phyloP scores from a whole-genome alignment of 768 basidiomycete species.

The Lactifluus volemus region DNA sequence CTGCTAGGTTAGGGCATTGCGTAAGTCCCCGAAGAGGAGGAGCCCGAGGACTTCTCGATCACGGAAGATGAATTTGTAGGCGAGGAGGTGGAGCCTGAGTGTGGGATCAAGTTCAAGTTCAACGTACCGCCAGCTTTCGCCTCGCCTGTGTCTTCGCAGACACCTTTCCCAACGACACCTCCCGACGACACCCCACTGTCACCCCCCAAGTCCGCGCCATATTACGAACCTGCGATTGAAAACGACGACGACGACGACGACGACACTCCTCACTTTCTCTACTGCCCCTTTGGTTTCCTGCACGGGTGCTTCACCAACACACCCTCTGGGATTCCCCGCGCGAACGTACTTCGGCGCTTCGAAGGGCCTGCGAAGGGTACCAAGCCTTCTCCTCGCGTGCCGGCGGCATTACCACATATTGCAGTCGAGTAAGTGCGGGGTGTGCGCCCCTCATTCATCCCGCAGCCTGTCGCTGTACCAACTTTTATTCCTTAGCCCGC shows the following conservation, averaged over 20 bases:
- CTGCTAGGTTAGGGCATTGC: conserved; percentile 27
- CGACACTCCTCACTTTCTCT: conserved; percentile 20
- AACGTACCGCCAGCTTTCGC: conserved; percentile 42
- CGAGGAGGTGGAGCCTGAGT: conserved; percentile 44
- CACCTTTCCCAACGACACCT: conserved; percentile 15
- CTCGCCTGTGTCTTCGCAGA: conserved; percentile 19
- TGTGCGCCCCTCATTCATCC: conserved; percentile 47
- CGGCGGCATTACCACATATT: conserved; percentile 30
- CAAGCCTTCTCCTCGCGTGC: conserved; percentile 20
- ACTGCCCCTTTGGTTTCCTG: neutral
- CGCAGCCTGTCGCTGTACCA: conserved; percentile 37
- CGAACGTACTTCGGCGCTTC: conserved; percentile 30
- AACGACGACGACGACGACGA: conserved; percentile 21
- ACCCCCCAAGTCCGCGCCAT: conserved; percentile 7
- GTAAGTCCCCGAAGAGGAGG: conserved; percentile 40
- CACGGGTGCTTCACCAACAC: conserved; percentile 17
- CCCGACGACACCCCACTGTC: conserved; percentile 12
- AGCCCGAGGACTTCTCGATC: conserved; percentile 25
- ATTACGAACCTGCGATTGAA: conserved; percentile 19
- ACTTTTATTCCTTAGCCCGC: conserved; percentile 27
- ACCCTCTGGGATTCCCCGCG: conserved; percentile 47
- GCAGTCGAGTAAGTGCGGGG: conserved; percentile 50
- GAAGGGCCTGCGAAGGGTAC: conserved; percentile 23
- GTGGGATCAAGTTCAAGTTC: conserved; percentile 70
- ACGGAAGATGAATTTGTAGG: conserved; percentile 48